Percentiles rank a stretch among this genome's conserved stretches.
Conservation (phyloP, 306 rosid genomes). For the Prunus mira region DNA sequence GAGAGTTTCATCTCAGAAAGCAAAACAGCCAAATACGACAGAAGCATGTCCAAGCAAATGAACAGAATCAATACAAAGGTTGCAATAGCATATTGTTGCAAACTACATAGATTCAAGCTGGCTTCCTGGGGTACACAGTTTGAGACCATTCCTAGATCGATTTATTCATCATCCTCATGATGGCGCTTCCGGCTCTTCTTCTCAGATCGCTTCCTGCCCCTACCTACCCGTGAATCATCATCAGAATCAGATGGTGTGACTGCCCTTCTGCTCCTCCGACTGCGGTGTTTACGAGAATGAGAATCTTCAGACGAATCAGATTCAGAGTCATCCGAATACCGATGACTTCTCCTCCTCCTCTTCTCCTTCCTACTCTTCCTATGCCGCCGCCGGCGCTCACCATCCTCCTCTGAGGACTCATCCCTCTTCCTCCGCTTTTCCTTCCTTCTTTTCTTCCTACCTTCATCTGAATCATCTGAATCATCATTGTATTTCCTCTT, state of each 20-base stretch:
- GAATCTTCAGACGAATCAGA: slow-evolving; percentile 67
- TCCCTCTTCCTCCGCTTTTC: slow-evolving; percentile 57
- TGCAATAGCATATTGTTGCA: slow-evolving; percentile 4
- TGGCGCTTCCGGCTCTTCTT: slow-evolving; percentile 50
- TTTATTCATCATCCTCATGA: slow-evolving; percentile 38
- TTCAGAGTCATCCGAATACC: slow-evolving; percentile 50
- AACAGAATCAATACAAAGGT: not conserved
- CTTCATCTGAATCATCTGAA: slow-evolving; percentile 59
- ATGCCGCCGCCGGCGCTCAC: slow-evolving; percentile 14
- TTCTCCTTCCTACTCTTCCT: slow-evolving; percentile 53
- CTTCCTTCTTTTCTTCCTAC: slow-evolving; percentile 54
- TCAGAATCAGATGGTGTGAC: slow-evolving; percentile 46
- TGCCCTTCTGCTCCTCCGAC: slow-evolving; percentile 53
- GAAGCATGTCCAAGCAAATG: slow-evolving; percentile 14
- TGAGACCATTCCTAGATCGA: not conserved
- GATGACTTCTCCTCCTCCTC: slow-evolving; percentile 58
- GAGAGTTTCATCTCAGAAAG: not conserved
- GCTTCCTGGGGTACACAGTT: not conserved
- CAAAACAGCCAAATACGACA: not conserved
- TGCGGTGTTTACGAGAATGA: slow-evolving; percentile 37
- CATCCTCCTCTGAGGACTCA: slow-evolving; percentile 45
- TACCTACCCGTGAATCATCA: slow-evolving; percentile 46
- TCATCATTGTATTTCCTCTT: slow-evolving; percentile 51
- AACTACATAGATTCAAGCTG: not conserved
- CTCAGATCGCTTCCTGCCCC: slow-evolving; percentile 59